These are phyloP conservation scores for Pseudoturritis turrita DNA, from an alignment of 345 rosid species.

Conservation along the genomic window DNA sequence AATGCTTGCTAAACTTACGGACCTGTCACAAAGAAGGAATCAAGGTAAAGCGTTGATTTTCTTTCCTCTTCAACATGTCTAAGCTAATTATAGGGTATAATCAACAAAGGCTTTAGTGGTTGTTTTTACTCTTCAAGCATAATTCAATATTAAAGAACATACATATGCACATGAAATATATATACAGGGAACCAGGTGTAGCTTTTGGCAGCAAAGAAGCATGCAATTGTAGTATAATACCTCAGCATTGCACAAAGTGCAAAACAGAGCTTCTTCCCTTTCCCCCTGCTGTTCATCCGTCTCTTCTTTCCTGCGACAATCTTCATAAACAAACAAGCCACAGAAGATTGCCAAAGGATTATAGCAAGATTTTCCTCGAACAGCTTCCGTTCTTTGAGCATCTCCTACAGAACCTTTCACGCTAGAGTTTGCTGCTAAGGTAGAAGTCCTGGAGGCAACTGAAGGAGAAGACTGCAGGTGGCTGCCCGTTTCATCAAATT, in stretches of 20 bases:
- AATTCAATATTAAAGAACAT: background rate
- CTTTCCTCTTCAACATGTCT: background rate
- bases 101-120: background rate
- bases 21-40: slow-evolving; percentile 49
- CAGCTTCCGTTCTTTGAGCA: slow-evolving; percentile 35
- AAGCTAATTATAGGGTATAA: background rate
- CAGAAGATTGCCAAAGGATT: slow-evolving; percentile 62
- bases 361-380: slow-evolving; percentile 32
- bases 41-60: background rate
- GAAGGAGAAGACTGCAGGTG: slow-evolving; percentile 67
- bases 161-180: background rate
- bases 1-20: slow-evolving; percentile 91
- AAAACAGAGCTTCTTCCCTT: slow-evolving; percentile 80
- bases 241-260: slow-evolving; percentile 97
- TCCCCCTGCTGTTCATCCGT: slow-evolving; percentile 49
- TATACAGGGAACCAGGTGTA: background rate
- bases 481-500: slow-evolving; percentile 55
- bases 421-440: slow-evolving; percentile 58
- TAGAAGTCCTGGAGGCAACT: slow-evolving; percentile 70
- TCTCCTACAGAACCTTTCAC: slow-evolving; percentile 63
- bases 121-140: background rate
- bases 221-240: slow-evolving; percentile 32
- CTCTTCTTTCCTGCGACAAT: slow-evolving; percentile 67
- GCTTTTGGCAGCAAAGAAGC: background rate
- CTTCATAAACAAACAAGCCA: slow-evolving; percentile 73